Conservation (phyloP, 768 basidiomycete species). For the Lepiota brunneoincarnata region DNA sequence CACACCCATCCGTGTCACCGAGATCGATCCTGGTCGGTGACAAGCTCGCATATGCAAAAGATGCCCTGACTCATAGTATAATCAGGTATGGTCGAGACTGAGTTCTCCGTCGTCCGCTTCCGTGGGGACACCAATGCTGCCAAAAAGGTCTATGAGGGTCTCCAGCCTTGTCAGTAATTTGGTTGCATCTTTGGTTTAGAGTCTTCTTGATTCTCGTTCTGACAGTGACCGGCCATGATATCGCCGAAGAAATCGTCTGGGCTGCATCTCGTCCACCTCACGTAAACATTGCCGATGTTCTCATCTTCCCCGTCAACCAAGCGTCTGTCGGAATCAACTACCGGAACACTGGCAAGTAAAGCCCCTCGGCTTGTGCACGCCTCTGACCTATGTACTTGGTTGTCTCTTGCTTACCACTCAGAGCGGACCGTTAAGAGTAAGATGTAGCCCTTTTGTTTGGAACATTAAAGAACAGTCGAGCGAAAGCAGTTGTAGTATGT, state of each 20-base stretch:
- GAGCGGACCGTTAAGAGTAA: background rate
- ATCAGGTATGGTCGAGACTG: slow-evolving; percentile 46
- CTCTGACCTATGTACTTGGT: background rate
- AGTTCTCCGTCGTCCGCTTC: slow-evolving; percentile 91
- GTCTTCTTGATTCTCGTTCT: slow-evolving; percentile 11
- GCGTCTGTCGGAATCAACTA: slow-evolving; percentile 66
- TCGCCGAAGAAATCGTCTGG: slow-evolving; percentile 99
- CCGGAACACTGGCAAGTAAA: slow-evolving; percentile 13
- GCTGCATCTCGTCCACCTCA: slow-evolving; percentile 88
- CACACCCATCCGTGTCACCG: slow-evolving; percentile 90
- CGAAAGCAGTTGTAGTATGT: background rate
- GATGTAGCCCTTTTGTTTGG: background rate
- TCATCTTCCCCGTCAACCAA: slow-evolving; percentile 79
- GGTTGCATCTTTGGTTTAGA: background rate
- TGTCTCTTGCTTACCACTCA: background rate
- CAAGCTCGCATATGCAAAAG: slow-evolving; percentile 10
- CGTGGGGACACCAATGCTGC: slow-evolving; percentile 81
- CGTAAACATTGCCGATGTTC: slow-evolving; percentile 85
- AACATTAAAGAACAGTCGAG: background rate
- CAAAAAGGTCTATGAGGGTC: slow-evolving; percentile 86
- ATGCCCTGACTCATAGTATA: background rate
- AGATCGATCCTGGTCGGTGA: slow-evolving; percentile 82
- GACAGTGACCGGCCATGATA: slow-evolving; percentile 77
- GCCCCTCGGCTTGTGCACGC: background rate
- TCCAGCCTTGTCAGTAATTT: slow-evolving; percentile 72